Evolutionary conservation across 108 stramenopile genomes (phyloP).

Genomic region (Skeletonema potamos): DNA sequence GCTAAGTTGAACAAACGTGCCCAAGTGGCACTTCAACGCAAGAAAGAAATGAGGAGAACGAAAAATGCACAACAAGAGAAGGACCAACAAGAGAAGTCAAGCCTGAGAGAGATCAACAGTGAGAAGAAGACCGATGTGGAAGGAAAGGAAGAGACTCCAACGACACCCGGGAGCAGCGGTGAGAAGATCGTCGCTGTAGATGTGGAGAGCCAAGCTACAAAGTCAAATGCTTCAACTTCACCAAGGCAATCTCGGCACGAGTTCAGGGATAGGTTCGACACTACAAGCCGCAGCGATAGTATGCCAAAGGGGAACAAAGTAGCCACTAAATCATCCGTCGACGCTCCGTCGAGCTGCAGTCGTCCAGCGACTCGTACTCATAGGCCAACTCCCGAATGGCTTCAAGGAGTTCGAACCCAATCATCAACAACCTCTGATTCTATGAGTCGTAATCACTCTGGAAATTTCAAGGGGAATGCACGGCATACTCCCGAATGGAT

Average conservation of each 20-base stretch:
- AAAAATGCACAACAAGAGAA: not conserved
- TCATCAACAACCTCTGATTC: not conserved
- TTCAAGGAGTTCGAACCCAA: not conserved
- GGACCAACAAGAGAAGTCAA: not conserved
- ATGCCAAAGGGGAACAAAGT: not conserved
- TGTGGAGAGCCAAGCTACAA: not conserved
- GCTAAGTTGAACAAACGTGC: not conserved
- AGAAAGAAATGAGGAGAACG: not conserved
- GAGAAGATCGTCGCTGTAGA: not conserved
- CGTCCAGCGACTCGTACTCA: not conserved
- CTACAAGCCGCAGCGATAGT: too few species aligned
- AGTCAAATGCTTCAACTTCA: not conserved
- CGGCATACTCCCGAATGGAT: not conserved
- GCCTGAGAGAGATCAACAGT: not conserved
- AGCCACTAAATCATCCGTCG: not conserved
- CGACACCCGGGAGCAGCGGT: not conserved
- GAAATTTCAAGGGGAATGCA: not conserved
- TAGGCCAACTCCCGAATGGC: not conserved
- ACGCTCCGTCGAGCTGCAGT: not conserved
- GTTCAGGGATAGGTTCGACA: too few species aligned
- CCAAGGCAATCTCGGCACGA: too few species aligned
- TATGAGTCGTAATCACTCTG: not conserved
- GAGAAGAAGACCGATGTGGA: not conserved
- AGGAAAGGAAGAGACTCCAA: not conserved
- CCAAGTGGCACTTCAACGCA: not conserved